Conservation (phyloP, 1,284 basidiomycete genomes). For the Trichosporon asahii region DNA sequence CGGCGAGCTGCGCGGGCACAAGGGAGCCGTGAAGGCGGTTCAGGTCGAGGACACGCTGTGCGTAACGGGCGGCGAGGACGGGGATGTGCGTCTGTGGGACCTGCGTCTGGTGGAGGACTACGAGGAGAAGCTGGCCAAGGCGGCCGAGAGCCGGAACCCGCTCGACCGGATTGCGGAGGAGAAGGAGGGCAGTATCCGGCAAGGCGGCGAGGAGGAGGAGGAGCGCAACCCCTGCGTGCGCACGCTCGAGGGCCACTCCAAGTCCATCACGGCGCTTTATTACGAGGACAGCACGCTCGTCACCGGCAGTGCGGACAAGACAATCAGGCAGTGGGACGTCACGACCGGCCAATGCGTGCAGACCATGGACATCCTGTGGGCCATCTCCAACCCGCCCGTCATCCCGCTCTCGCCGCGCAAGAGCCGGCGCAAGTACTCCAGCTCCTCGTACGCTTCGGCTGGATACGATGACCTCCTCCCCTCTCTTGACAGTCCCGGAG, state of each 20-base stretch:
- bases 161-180: constrained; percentile 45
- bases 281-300: constrained; percentile 94
- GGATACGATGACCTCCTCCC: constrained; percentile 55
- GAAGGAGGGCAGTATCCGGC: constrained; percentile 18
- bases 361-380: constrained; percentile 99
- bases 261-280: constrained; percentile 86
- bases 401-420: constrained; percentile 51
- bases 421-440: constrained; percentile 28
- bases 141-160: constrained; percentile 35
- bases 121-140: constrained; percentile 61
- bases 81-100: constrained; percentile 82
- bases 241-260: constrained; percentile 83
- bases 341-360: constrained; percentile 95
- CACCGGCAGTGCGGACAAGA: constrained; percentile 97
- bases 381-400: constrained; percentile 82
- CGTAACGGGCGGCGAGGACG: constrained; percentile 84
- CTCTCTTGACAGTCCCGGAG: constrained; percentile 29
- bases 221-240: constrained; percentile 69
- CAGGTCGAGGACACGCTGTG: constrained; percentile 92
- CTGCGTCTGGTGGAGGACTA: constrained; percentile 73
- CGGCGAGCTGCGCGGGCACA: constrained; percentile 74
- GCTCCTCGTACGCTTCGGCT: constrained; percentile 45
- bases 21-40: constrained; percentile 73
- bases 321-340: constrained; percentile 96
- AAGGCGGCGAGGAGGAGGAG: constrained; percentile 35